Base-by-base conservation (phyloP, 768 basidiomycete genomes). In the Cyclocybe aegerita region DNA sequence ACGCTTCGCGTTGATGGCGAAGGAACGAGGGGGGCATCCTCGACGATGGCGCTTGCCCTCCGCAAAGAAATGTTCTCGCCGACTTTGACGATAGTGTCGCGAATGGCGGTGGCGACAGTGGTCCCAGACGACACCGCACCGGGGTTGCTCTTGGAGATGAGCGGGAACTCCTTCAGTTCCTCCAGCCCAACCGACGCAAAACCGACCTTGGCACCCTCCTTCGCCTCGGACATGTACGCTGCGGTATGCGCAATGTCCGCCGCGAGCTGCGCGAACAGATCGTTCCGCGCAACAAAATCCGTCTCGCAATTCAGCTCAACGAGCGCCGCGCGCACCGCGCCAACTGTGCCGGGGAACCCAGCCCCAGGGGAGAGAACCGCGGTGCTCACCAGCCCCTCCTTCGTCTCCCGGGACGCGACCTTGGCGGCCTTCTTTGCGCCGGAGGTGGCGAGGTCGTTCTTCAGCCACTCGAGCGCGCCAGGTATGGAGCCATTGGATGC, bases 231-330 rank as follows among this genome's bases (percentile, higher is more conserved):
- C 38, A 90, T 72, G 61, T 84, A 89, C 5, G 92, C 92, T 32
- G 86, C 83, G 1, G 90, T 93, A 58, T 90, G 85, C 11, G 92
- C 88, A 57, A 97, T 86, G 59, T 91, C 85, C 36, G 78, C 75
- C 9, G 89, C 87, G 35, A 95, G 79, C 47, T 77, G 76, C 11
- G 82, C 76, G 60, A 98, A 98, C 9, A 93, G 73, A 50, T 86
- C 81, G 60, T 92, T 95, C 56, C 90, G 73, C 16, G 85, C 91
- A 29, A 98, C 95, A 64, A 97, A 98, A 71, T 98, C 95, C 46
- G 95, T 97, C 72, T 98, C 95, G 72, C 95, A 98, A 59, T 91
- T 92, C 53, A 97, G 74, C 68, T 98, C 95, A 49, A 98, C 74
- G 80, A 97, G 88, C 14, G 88, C 85, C 9, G 89, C 93, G 34